A percentile compares a stretch with the other conserved stretches of the same genome.
These are phyloP conservation scores for Leptographium lundbergii DNA, from an alignment of 2,329 filamentous ascomycete genomes.

Conservation along the genomic window DNA sequence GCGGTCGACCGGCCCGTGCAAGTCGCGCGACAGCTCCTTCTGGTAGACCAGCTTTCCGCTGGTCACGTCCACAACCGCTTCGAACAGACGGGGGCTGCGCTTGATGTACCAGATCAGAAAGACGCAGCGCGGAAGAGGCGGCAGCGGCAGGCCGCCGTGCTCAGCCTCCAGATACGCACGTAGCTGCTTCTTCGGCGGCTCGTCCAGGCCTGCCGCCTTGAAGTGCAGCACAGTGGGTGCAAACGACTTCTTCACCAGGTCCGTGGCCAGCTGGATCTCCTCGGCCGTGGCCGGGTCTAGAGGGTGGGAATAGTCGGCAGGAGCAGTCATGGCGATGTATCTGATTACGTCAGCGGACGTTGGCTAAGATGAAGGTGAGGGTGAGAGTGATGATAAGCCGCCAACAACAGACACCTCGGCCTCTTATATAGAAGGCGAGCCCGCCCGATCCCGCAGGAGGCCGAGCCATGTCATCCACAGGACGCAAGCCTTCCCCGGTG, in stretches of 20 bases:
- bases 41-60: constrained; percentile 38
- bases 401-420: background rate
- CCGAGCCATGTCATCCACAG: background rate
- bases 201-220: background rate
- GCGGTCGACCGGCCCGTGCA: constrained; percentile 46
- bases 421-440: background rate
- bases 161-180: background rate
- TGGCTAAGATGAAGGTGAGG: background rate
- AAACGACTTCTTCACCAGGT: constrained; percentile 38
- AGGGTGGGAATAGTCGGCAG: constrained; percentile 28
- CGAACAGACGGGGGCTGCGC: constrained; percentile 43
- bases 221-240: constrained; percentile 31
- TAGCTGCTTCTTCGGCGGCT: constrained; percentile 1
- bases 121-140: background rate
- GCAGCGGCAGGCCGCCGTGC: background rate
- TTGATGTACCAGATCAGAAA: background rate
- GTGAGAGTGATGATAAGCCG: too few species aligned
- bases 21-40: constrained; percentile 41
- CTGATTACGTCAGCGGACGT: background rate
- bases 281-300: constrained; percentile 34
- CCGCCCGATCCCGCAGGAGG: background rate
- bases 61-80: constrained; percentile 40
- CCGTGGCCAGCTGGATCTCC: constrained; percentile 42
- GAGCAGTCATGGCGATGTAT: background rate
- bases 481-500: background rate